phyloP scores from a whole-genome alignment of 2,329 filamentous ascomycete species.

The Colletotrichum paranaense region DNA sequence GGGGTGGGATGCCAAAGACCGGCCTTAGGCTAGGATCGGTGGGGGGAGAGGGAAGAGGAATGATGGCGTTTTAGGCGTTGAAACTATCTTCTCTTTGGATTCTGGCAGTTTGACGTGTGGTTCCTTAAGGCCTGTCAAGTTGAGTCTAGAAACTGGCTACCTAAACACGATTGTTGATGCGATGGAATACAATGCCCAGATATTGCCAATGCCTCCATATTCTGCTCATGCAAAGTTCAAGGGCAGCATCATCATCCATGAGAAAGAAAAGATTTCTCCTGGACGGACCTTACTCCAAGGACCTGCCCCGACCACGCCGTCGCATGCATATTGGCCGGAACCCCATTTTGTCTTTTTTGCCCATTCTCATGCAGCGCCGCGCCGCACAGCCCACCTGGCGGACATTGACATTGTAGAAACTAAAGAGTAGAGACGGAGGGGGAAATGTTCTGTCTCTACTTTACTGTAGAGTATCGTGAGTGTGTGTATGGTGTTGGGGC shows the following conservation, averaged over 20 bases:
- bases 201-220: not conserved
- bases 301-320: not conserved
- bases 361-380: constrained; percentile 2
- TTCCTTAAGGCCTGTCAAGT: not conserved
- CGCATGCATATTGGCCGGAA: constrained; percentile 4
- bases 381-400: not conserved
- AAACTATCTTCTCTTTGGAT: not conserved
- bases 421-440: not conserved
- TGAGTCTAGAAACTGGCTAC: not conserved
- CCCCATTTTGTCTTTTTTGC: not conserved
- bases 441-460: too few species aligned
- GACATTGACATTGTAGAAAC: not conserved
- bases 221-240: not conserved
- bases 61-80: not conserved
- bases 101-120: not conserved
- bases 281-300: not conserved
- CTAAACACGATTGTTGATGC: not conserved
- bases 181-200: not conserved
- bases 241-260: not conserved
- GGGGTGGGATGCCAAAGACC: not conserved
- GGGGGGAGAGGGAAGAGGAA: not conserved
- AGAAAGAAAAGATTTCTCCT: not conserved
- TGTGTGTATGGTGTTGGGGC: too few species aligned
- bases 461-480: too few species aligned
- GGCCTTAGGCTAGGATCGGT: not conserved